phyloP scores from a whole-genome alignment of 1,284 basidiomycete species.

The Lignosus rhinocerotis region DNA sequence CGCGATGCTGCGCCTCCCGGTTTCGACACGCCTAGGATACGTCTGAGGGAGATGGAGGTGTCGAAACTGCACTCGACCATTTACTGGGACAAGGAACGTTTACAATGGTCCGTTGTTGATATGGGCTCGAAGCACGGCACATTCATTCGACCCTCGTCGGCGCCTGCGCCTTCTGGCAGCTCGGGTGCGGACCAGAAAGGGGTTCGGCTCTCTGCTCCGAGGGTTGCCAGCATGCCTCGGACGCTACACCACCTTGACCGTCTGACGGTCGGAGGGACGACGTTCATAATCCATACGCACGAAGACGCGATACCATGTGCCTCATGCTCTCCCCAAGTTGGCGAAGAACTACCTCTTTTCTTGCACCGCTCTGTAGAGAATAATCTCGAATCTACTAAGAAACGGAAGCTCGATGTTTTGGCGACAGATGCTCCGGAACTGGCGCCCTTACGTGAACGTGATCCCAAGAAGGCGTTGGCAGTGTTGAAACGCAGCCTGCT shows the following conservation, averaged over 20 bases:
- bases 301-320: slow-evolving; percentile 56
- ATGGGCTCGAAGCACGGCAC: slow-evolving; percentile 84
- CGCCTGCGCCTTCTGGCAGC: slow-evolving; percentile 1
- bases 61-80: slow-evolving; percentile 76
- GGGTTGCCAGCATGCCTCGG: slow-evolving; percentile 67
- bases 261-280: slow-evolving; percentile 67
- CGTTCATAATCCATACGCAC: slow-evolving; percentile 71
- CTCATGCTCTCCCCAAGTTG: slow-evolving; percentile 51
- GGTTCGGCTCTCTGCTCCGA: slow-evolving; percentile 59
- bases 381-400: slow-evolving; percentile 27
- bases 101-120: slow-evolving; percentile 72
- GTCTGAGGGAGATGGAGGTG: slow-evolving; percentile 79
- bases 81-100: slow-evolving; percentile 62
- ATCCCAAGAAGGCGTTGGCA: slow-evolving; percentile 62
- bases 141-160: slow-evolving; percentile 43
- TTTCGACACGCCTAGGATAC: slow-evolving; percentile 57
- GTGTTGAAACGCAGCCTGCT: slow-evolving; percentile 63
- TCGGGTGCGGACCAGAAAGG: slow-evolving; percentile 29
- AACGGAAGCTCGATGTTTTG: slow-evolving; percentile 34
- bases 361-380: slow-evolving; percentile 33
- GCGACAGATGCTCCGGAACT: background rate
- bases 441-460: slow-evolving; percentile 27
- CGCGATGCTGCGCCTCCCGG: slow-evolving; percentile 57
- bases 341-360: slow-evolving; percentile 64
- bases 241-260: slow-evolving; percentile 61